Base-by-base conservation (phyloP, 2,329 filamentous ascomycete genomes). In the Microdochium bolleyi region DNA sequence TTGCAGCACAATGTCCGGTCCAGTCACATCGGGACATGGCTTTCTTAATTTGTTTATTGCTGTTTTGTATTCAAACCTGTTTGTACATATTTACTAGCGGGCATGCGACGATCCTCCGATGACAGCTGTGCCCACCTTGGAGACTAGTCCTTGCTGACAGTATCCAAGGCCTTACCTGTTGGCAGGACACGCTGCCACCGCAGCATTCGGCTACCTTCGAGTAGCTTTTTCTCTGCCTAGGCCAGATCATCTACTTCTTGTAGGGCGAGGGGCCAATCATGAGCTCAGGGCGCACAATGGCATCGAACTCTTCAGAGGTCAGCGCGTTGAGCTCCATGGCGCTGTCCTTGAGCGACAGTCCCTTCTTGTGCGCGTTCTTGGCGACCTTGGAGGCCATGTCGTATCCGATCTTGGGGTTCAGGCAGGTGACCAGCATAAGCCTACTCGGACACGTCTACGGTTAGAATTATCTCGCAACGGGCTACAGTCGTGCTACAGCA, bases 291-390 rank as follows among this genome's bases (percentile, higher is more conserved):
- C 85, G 84, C 60, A 99, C 94, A 59, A 95, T 79, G 61, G 83
- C 79, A 72, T 96, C 91, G 67, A 97, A 97, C 67, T 96, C 92
- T 65, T 88, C 89, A 67, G 86, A 84, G 58, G 85, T 92, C 60
- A 97, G 77, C 48, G 91, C 92, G 61, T 96, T 82, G 60, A 99
- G 82, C 78, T 97, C 89, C 79, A 97, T 84, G 21, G 94, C 92
- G 65, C 88, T 92, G 75, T 95, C 76, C 80, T 96, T 96, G 54
- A 99, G 82, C 24, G 91, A 96, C 51, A 92, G 74, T 32, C 91
- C 91, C 83, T 97, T 97, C 83, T 96, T 96, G 78, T 99, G 94
- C 16, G 94, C 94, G 67, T 99, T 95, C 85, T 96, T 96, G 66
- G 92, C 92, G 24, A 96, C 92, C 79, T 95, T 95, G 73, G 86